A percentile compares a stretch with the other conserved stretches of the same genome.
These are phyloP conservation scores for Trametopsis cervina DNA, from an alignment of 768 basidiomycete species.

Conservation along the genomic window DNA sequence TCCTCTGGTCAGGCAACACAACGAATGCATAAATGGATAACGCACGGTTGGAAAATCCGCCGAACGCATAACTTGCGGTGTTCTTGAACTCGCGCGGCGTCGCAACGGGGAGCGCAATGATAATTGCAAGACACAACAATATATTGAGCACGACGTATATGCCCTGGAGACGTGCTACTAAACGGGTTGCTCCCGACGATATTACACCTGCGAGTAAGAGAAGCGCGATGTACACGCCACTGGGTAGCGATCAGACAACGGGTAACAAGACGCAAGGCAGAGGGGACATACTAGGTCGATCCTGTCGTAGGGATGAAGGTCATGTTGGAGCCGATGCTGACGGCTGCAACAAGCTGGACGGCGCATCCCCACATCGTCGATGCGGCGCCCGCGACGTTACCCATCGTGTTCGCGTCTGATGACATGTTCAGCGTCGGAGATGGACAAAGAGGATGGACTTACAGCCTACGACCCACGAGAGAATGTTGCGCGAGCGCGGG, in stretches of 20 bases:
- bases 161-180: slow-evolving; percentile 30
- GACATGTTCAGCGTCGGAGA: no score
- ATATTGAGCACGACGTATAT: slow-evolving; percentile 31
- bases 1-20: no score
- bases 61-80: slow-evolving; percentile 33
- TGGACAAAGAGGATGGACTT: slow-evolving; percentile 9
- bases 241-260: slow-evolving; percentile 2
- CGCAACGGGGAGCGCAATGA: slow-evolving; percentile 44
- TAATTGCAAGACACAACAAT: slow-evolving; percentile 50
- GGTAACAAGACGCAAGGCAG: neutral
- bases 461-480: slow-evolving; percentile 36
- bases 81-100: slow-evolving; percentile 34
- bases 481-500: slow-evolving; percentile 26
- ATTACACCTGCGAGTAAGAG: slow-evolving; percentile 26
- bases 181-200: slow-evolving; percentile 26
- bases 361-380: slow-evolving; percentile 34
- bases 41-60: slow-evolving; percentile 32
- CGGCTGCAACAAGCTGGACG: slow-evolving; percentile 34
- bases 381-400: slow-evolving; percentile 27
- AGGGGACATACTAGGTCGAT: slow-evolving; percentile 21
- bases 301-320: slow-evolving; percentile 22
- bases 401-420: slow-evolving; percentile 31
- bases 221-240: slow-evolving; percentile 28
- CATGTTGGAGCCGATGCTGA: slow-evolving; percentile 24
- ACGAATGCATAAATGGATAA: neutral